Evolutionary conservation across 2,329 filamentous ascomycete species (phyloP).

Genomic region (Trichoderma aggressivum): DNA sequence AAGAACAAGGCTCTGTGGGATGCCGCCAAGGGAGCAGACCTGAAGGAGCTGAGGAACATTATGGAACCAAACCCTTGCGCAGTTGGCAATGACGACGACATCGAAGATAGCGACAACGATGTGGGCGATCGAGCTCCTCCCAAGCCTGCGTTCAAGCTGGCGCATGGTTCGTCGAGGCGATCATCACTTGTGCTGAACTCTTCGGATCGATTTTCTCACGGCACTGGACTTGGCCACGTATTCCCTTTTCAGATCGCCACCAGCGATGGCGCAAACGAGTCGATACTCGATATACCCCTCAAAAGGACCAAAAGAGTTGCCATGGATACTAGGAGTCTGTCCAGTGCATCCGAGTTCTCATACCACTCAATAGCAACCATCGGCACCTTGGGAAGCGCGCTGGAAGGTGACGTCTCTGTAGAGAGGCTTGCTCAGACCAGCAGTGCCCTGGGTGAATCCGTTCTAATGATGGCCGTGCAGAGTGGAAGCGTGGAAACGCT

Average conservation of each 20-base stretch:
- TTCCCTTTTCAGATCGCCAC: conserved; percentile 73
- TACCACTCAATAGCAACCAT: conserved; percentile 77
- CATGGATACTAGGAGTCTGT: conserved; percentile 86
- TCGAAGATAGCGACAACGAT: conserved; percentile 47
- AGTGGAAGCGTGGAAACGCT: conserved; percentile 68
- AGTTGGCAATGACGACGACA: conserved; percentile 43
- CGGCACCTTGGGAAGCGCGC: conserved; percentile 65
- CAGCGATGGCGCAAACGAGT: conserved; percentile 42
- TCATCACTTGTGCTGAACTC: conserved; percentile 42
- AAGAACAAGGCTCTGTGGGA: conserved; percentile 88
- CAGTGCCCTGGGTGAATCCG: conserved; percentile 71
- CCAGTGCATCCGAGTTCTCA: conserved; percentile 79
- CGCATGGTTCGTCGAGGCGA: conserved; percentile 43
- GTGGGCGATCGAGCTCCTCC: conserved; percentile 40
- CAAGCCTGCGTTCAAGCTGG: conserved; percentile 42
- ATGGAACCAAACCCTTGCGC: conserved; percentile 66
- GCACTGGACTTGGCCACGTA: conserved; percentile 71
- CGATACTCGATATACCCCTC: conserved; percentile 27
- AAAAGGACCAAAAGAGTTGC: conserved; percentile 74
- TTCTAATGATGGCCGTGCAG: conserved; percentile 83
- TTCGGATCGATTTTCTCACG: conserved; percentile 52
- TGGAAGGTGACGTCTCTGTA: conserved; percentile 84
- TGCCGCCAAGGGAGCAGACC: conserved; percentile 71
- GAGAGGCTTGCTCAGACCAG: conserved; percentile 72
- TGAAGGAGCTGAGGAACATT: conserved; percentile 71